Percentiles rank a stretch among this genome's conserved stretches.
Evolutionary conservation across 306 rosid genomes (phyloP).

Genomic region (Vachellia collinsii): DNA sequence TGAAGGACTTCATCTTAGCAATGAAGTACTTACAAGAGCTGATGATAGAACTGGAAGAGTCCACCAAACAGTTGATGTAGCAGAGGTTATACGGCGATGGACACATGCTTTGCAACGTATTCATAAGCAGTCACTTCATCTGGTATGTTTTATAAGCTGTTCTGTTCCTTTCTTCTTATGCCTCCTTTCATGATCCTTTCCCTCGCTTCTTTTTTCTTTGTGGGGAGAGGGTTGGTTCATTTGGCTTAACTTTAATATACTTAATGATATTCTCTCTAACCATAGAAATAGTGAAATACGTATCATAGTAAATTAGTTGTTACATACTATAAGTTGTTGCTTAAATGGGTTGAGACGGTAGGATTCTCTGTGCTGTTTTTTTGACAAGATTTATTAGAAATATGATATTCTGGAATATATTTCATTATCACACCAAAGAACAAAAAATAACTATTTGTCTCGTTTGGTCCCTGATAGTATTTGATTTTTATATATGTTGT

Average conservation of each 20-base stretch:
- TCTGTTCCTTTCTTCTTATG: neutral
- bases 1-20: conserved; percentile 62
- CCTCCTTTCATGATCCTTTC: neutral
- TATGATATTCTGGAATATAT: neutral
- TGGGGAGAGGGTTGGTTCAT: neutral
- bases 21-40: conserved; percentile 63
- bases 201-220: neutral
- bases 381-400: neutral
- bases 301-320: neutral
- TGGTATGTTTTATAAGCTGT: conserved; percentile 57
- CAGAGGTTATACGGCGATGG: conserved; percentile 98
- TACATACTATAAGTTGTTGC: neutral
- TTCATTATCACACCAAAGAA: neutral
- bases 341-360: neutral
- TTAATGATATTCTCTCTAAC: neutral
- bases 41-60: conserved; percentile 88
- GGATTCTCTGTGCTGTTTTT: conserved; percentile 1
- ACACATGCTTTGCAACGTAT: conserved; percentile 99
- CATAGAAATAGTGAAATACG: neutral
- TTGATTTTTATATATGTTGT: neutral
- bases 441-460: neutral
- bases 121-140: conserved; percentile 94
- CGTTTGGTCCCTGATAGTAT: neutral
- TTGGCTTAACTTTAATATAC: neutral
- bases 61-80: conserved; percentile 85